A percentile compares a stretch with the other conserved stretches of the same genome.
Conservation (phyloP, 805 yeast genomes). For the Ogataea pini region DNA sequence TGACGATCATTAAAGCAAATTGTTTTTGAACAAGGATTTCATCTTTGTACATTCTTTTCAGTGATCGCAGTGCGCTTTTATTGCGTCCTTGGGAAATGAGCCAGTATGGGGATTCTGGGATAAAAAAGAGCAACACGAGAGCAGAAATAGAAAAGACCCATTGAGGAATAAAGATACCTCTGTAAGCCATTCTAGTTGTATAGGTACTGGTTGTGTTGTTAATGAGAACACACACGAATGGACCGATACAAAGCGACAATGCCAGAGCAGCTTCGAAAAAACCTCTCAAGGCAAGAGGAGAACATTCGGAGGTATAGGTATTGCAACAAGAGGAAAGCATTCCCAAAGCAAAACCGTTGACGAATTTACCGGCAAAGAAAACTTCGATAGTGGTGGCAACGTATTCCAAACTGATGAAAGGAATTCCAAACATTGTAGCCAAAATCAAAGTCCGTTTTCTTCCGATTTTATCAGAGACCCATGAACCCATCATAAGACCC, state of each 20-base stretch:
- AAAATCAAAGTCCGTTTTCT: constrained; percentile 38
- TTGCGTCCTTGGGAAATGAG: constrained; percentile 39
- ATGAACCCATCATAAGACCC: constrained; percentile 40
- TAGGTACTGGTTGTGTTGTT: constrained; percentile 13
- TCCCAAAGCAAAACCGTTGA: constrained; percentile 47
- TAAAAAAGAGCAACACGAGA: constrained; percentile 4
- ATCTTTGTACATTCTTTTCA: constrained; percentile 31
- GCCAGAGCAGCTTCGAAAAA: constrained; percentile 42
- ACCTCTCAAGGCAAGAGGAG: constrained; percentile 51
- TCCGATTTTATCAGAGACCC: constrained; percentile 38
- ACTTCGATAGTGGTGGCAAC: constrained; percentile 39
- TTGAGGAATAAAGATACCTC: constrained; percentile 23
- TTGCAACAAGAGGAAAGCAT: constrained; percentile 41
- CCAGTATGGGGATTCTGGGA: constrained; percentile 28
- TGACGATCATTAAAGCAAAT: constrained; percentile 36
- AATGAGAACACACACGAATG: constrained; percentile 14
- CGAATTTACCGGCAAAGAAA: constrained; percentile 43
- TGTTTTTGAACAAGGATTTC: constrained; percentile 36
- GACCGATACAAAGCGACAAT: constrained; percentile 36
- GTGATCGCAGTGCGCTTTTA: constrained; percentile 42
- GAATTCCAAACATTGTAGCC: constrained; percentile 32
- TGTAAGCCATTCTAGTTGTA: constrained; percentile 21
- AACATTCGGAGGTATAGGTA: constrained; percentile 47
- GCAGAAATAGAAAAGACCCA: constrained; percentile 20
- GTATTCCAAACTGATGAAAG: constrained; percentile 43